Percentiles rank a stretch among this genome's conserved stretches.
These are phyloP conservation scores for Rhodosorus marinus DNA, from an alignment of 23 red algal species.

Conservation along the genomic window DNA sequence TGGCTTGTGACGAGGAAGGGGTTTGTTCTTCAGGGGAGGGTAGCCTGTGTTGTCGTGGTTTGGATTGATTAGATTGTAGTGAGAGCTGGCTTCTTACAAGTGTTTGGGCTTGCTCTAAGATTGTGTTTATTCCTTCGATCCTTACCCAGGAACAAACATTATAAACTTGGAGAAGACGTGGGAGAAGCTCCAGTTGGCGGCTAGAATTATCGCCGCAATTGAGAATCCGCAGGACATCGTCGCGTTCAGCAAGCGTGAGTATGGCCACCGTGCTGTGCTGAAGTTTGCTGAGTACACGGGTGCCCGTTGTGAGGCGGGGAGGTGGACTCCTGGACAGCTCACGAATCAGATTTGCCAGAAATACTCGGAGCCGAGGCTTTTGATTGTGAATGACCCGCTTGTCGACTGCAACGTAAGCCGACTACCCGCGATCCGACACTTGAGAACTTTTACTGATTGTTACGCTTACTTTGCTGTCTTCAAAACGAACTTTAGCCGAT, in stretches of 20 bases:
- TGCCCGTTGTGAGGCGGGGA: slow-evolving; percentile 56
- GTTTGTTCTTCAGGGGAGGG: not conserved
- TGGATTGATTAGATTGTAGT: no score
- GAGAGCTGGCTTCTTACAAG: not conserved
- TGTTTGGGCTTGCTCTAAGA: not conserved
- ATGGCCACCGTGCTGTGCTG: slow-evolving; percentile 93
- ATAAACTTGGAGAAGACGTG: slow-evolving; percentile 84
- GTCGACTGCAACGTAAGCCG: slow-evolving; percentile 51
- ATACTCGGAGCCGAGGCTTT: slow-evolving; percentile 80
- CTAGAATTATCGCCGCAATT: slow-evolving; percentile 77
- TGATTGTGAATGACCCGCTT: slow-evolving; percentile 94
- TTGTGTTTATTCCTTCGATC: not conserved
- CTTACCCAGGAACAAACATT: slow-evolving; percentile 40
- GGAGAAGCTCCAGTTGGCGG: slow-evolving; percentile 94
- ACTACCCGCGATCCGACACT: not conserved
- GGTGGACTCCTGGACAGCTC: slow-evolving; percentile 98
- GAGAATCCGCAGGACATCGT: slow-evolving; percentile 90
- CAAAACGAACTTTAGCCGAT: slow-evolving; percentile 84
- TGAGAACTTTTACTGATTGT: not conserved
- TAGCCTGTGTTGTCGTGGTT: no score
- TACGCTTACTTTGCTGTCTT: not conserved
- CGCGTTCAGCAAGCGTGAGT: slow-evolving; percentile 76
- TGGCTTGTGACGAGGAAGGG: not conserved
- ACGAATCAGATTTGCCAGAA: slow-evolving; percentile 92
- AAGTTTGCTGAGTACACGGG: slow-evolving; percentile 97